Evolutionary conservation across 2,329 filamentous ascomycete genomes (phyloP), one percentile per base, ranked within the genome.

Genomic region (Claviceps sp.): DNA sequence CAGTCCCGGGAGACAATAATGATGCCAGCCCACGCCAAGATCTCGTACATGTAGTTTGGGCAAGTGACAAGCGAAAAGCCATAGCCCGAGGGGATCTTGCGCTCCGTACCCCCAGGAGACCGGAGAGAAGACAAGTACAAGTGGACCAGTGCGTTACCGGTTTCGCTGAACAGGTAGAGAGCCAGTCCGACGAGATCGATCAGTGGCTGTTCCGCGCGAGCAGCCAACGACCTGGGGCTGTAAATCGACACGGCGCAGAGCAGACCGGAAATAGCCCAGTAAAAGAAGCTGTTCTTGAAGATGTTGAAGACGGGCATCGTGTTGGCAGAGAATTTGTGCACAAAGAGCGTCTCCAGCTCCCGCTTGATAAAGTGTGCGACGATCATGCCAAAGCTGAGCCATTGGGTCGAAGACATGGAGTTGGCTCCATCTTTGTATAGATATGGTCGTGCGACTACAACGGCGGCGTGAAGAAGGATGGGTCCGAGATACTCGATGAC

Each of bases 1-100:
- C 85, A 85, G 70, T 84, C 90, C 62, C 87, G 84, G 60, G 82
- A 89, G 51, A 91, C 78, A 44, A 95, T 65, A 59, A 86, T 84
- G 52, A 97, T 76, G 26, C 89, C 90, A 34, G 87, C 60, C 93
- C 93, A 98, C 0, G 90, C 81, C 40, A 95, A 67, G 6, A 87
- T 76, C 71, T 98, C 93, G 60, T 94, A 97, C 73, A 95, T 81
- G 74, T 98, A 98, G 73, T 98, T 98, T 43, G 93, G 93, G 72
- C 90, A 95, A 13, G 93, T 98, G 50, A 98, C 91, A 38, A 87
- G 70, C 57, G 73, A 75, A 69, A 96, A 97, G 34, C 90, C 88
- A 54, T 91, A 81, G 26, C 93, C 93, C 53, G 74, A 74, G 1
- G 93, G 93, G 57, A 98, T 94, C 60, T 89, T 89, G 54, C 91